Conservation (phyloP, 2,329 filamentous ascomycete species). For the Pyrenophora graminea region DNA sequence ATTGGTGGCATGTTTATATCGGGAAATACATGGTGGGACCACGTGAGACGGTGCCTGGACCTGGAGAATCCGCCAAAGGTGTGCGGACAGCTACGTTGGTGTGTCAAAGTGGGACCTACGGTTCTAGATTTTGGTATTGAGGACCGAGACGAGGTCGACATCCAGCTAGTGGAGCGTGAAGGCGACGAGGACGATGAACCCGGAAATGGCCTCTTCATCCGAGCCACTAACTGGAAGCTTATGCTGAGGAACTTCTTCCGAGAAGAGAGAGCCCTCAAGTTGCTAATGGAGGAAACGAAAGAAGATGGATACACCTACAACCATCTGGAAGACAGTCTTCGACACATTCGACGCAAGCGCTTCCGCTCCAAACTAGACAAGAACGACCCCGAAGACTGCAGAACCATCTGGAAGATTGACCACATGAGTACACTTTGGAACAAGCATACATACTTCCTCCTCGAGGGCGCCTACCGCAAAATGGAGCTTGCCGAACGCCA, state of each 20-base stretch:
- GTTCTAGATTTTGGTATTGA: neutral
- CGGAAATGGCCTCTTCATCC: neutral
- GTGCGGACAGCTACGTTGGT: neutral
- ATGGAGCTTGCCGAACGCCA: neutral
- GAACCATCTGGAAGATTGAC: neutral
- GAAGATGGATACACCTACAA: neutral
- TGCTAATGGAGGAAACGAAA: neutral
- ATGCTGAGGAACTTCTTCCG: slow-evolving; percentile 1
- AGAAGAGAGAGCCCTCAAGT: neutral
- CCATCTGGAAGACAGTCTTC: neutral
- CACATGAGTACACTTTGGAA: neutral
- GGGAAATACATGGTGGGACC: neutral
- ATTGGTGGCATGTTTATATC: neutral
- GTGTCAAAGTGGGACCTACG: neutral
- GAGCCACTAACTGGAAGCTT: neutral
- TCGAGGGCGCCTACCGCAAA: neutral
- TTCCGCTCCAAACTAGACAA: neutral
- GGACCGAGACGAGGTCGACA: neutral
- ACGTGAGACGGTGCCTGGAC: neutral
- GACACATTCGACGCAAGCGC: neutral
- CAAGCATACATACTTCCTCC: neutral
- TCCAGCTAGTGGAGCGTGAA: neutral
- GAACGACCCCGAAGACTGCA: neutral
- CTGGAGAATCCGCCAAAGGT: neutral
- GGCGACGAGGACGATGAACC: neutral